Percentiles rank a stretch among this genome's conserved stretches.
Conservation (phyloP, 441 rosid species). For the Viola pubescens region DNA sequence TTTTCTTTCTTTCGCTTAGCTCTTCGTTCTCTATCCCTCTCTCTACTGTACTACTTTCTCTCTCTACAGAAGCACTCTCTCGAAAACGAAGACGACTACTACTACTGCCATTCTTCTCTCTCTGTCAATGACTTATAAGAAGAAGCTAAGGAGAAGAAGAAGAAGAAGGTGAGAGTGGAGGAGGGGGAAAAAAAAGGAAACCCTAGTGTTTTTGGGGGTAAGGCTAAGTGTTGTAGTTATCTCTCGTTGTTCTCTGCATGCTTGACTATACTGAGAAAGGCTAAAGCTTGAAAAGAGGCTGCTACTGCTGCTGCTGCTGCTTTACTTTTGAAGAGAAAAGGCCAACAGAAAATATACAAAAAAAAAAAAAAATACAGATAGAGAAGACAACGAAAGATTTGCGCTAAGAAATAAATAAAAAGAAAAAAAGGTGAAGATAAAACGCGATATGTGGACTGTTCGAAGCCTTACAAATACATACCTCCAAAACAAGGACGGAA, state of each 20-base stretch:
- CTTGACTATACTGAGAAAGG: slow-evolving; percentile 20
- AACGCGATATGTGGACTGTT: slow-evolving; percentile 49
- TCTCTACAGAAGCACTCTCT: slow-evolving; percentile 7
- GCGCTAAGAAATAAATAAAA: neutral
- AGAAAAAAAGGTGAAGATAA: slow-evolving; percentile 24
- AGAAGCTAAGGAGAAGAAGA: neutral
- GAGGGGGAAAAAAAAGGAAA: slow-evolving; percentile 15
- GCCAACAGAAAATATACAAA: neutral
- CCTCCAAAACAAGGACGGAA: slow-evolving; percentile 22
- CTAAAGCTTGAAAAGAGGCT: slow-evolving; percentile 1
- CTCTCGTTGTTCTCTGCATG: slow-evolving; percentile 31
- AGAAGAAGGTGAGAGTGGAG: neutral
- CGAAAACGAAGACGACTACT: too few species aligned
- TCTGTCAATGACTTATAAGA: neutral
- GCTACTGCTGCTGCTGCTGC: too few species aligned
- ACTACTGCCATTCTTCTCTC: too few species aligned
- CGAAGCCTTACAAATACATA: slow-evolving; percentile 64
- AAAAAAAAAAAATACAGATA: neutral
- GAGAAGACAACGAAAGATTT: neutral
- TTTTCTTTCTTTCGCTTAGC: slow-evolving; percentile 22
- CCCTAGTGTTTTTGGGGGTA: slow-evolving; percentile 29
- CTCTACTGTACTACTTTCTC: slow-evolving; percentile 21
- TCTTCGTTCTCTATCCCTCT: slow-evolving; percentile 73
- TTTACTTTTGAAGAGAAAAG: too few species aligned
- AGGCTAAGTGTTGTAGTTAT: neutral